A percentile compares a stretch with the other conserved stretches of the same genome.
These are phyloP conservation scores for Luffa acutangula DNA, from an alignment of 306 rosid species.

Conservation along the genomic window DNA sequence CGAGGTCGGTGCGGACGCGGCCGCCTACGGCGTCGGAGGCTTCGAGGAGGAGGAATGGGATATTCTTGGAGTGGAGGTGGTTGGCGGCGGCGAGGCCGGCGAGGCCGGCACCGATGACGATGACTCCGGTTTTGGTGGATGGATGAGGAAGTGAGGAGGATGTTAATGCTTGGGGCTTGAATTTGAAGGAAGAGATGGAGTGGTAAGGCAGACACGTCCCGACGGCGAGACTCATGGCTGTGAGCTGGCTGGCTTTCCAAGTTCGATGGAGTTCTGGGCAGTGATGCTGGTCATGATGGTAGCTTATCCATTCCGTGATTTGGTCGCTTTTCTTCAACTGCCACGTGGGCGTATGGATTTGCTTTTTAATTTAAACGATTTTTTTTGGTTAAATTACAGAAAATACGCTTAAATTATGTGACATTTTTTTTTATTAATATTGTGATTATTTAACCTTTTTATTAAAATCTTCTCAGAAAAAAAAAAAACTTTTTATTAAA, in stretches of 20 bases:
- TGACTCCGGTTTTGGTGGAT: conserved; percentile 26
- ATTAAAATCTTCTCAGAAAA: too few species aligned
- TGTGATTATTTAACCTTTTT: too few species aligned
- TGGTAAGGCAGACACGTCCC: not conserved
- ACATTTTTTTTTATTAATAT: too few species aligned
- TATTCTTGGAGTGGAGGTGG: conserved; percentile 52
- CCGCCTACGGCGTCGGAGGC: conserved; percentile 67
- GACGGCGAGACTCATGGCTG: not conserved
- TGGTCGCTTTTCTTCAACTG: not conserved
- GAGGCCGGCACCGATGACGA: conserved; percentile 75
- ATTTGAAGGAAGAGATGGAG: not conserved
- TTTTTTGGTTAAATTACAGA: too few species aligned
- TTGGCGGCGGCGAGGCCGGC: conserved; percentile 77
- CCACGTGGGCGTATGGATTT: not conserved
- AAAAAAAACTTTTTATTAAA: too few species aligned
- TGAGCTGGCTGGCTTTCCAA: not conserved
- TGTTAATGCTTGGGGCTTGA: conserved; percentile 21
- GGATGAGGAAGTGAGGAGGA: conserved; percentile 12
- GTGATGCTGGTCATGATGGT: not conserved
- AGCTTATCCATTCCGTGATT: not conserved
- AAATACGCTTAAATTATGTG: too few species aligned
- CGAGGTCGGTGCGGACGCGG: conserved; percentile 66
- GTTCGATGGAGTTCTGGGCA: not conserved
- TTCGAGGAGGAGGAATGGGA: conserved; percentile 67
- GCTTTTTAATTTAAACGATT: too few species aligned